phyloP scores from a whole-genome alignment of 1,139 yeast genomes.

The Kodamaea sp. region DNA sequence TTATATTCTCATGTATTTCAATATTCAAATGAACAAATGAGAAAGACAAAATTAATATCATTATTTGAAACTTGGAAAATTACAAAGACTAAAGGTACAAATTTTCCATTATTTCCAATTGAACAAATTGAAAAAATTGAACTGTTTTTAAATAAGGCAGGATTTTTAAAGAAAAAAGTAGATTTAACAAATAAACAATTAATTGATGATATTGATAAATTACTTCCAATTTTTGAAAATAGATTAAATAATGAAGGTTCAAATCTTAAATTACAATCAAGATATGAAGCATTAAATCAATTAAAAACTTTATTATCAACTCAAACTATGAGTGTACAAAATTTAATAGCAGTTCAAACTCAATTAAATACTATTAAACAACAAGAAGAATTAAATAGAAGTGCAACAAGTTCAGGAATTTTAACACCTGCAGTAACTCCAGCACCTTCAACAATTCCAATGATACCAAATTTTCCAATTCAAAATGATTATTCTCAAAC shows the following conservation, averaged over 20 bases:
- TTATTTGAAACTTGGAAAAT: slow-evolving; percentile 85
- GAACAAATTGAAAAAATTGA: slow-evolving; percentile 73
- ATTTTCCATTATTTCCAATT: slow-evolving; percentile 66
- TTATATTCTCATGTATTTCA: slow-evolving; percentile 76
- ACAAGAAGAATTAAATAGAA: slow-evolving; percentile 21
- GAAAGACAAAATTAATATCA: slow-evolving; percentile 63
- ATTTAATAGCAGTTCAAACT: slow-evolving; percentile 39
- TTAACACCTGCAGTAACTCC: slow-evolving; percentile 17
- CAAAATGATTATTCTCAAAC: slow-evolving; percentile 3
- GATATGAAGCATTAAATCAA: slow-evolving; percentile 44
- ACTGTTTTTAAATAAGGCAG: slow-evolving; percentile 55
- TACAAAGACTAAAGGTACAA: slow-evolving; percentile 51
- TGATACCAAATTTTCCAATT: background rate
- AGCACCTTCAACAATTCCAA: slow-evolving; percentile 9
- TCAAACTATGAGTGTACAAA: slow-evolving; percentile 38
- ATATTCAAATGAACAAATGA: slow-evolving; percentile 67
- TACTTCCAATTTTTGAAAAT: slow-evolving; percentile 36
- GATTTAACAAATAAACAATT: slow-evolving; percentile 26
- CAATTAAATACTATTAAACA: slow-evolving; percentile 35
- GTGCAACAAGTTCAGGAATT: slow-evolving; percentile 10
- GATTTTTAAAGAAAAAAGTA: slow-evolving; percentile 16
- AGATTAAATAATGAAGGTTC: slow-evolving; percentile 24
- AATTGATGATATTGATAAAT: slow-evolving; percentile 43
- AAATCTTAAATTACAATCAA: slow-evolving; percentile 34
- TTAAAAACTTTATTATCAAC: slow-evolving; percentile 36